phyloP scores from a whole-genome alignment of 768 basidiomycete species.

The Cantharellus cinnabarinus region DNA sequence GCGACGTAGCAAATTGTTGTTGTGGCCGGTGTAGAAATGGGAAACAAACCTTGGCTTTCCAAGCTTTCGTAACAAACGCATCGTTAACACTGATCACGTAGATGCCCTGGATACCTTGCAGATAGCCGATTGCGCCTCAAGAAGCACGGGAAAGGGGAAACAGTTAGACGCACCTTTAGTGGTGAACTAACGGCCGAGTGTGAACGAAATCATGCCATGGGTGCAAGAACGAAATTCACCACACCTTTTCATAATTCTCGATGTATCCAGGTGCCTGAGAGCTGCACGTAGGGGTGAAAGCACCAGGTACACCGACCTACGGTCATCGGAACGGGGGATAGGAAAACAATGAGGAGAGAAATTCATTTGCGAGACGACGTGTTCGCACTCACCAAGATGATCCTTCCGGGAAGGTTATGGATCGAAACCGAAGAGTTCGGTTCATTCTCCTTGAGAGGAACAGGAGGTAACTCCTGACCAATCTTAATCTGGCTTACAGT shows the following conservation, averaged over 20 bases:
- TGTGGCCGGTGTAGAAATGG: background rate
- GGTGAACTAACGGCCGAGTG: conserved; percentile 28
- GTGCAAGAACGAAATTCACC: background rate
- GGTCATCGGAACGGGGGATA: too few species aligned
- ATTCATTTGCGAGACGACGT: background rate
- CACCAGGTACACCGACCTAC: conserved; percentile 56
- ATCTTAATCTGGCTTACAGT: conserved; percentile 3
- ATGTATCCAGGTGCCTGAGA: conserved; percentile 27
- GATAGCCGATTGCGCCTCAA: background rate
- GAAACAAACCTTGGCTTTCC: conserved; percentile 13
- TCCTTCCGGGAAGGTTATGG: conserved; percentile 36
- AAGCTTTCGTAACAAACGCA: conserved; percentile 42
- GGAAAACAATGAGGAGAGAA: background rate
- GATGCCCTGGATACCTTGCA: conserved; percentile 14
- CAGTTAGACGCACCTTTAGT: conserved; percentile 38
- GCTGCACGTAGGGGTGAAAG: conserved; percentile 55
- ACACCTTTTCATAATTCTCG: conserved; percentile 6
- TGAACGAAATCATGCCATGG: background rate
- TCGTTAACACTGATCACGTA: conserved; percentile 67
- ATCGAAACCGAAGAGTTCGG: conserved; percentile 21
- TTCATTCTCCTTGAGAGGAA: conserved; percentile 38
- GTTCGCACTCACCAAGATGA: conserved; percentile 32
- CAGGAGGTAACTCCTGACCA: conserved; percentile 30
- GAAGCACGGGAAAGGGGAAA: background rate
- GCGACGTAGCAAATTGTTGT: background rate